These are phyloP conservation scores for Globisporangium okanoganense DNA, from an alignment of 352 stramenopile genomes.

Conservation along the genomic window DNA sequence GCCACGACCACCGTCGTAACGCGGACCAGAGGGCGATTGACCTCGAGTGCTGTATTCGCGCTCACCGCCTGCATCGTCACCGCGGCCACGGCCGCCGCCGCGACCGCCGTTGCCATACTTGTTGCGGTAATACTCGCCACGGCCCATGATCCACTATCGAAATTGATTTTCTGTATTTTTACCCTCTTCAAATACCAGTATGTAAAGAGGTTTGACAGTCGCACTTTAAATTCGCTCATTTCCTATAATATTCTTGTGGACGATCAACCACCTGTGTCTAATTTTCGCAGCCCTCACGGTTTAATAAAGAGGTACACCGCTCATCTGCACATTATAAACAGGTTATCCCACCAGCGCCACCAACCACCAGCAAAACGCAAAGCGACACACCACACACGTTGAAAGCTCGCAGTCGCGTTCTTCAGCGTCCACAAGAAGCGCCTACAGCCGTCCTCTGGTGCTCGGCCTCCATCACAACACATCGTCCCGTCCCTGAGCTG, in stretches of 20 bases:
- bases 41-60: conserved; percentile 10
- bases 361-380: not conserved
- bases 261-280: too few species aligned
- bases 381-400: not conserved
- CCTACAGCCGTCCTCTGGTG: not conserved
- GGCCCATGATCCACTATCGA: conserved; percentile 48
- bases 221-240: too few species aligned
- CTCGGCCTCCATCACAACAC: not conserved
- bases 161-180: not conserved
- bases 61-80: conserved; percentile 18
- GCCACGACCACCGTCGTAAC: conserved; percentile 16
- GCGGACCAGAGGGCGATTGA: conserved; percentile 1
- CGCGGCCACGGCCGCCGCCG: conserved; percentile 20
- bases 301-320: too few species aligned
- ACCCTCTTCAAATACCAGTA: too few species aligned
- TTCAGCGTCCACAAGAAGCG: not conserved
- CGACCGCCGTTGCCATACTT: conserved; percentile 74
- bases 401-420: not conserved
- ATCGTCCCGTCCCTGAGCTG: not conserved
- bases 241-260: too few species aligned
- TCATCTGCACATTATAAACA: too few species aligned
- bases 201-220: too few species aligned
- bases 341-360: not conserved
- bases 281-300: too few species aligned
- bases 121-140: conserved; percentile 88